phyloP scores from a whole-genome alignment of 352 stramenopile species.

The Pythium aristosporum region DNA sequence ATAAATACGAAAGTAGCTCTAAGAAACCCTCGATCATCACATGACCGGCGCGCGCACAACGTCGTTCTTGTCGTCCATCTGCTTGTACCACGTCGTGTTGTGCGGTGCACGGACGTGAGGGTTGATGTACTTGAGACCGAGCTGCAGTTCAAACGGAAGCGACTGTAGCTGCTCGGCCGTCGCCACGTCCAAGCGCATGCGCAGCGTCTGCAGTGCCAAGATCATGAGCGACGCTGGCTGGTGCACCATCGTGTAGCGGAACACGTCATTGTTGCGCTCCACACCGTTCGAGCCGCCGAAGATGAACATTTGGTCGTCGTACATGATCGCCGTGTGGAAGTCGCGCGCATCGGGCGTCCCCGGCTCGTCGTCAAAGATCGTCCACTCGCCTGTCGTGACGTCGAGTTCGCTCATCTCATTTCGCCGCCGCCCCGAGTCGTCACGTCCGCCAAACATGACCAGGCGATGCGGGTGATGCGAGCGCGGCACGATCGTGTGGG shows the following conservation, averaged over 20 bases:
- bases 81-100: conserved; percentile 66
- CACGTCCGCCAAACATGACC: conserved; percentile 78
- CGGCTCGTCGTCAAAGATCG: conserved; percentile 49
- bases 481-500: conserved; percentile 69
- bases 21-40: conserved; percentile 17
- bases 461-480: conserved; percentile 46
- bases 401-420: conserved; percentile 76
- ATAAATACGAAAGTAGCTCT: conserved; percentile 37
- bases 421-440: conserved; percentile 63
- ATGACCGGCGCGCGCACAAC: conserved; percentile 39
- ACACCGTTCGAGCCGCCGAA: conserved; percentile 84
- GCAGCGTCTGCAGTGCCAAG: conserved; percentile 66
- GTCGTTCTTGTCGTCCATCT: conserved; percentile 48
- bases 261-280: conserved; percentile 82
- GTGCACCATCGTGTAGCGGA: conserved; percentile 59
- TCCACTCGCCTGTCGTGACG: conserved; percentile 59
- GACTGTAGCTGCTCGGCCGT: conserved; percentile 41
- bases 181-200: conserved; percentile 41
- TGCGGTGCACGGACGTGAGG: conserved; percentile 54
- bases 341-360: conserved; percentile 76
- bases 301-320: conserved; percentile 76
- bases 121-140: conserved; percentile 75
- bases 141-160: conserved; percentile 59
- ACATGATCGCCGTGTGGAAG: conserved; percentile 78
- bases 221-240: conserved; percentile 67